Base-by-base conservation (phyloP, 306 rosid genomes). In the Canavalia gladiata region DNA sequence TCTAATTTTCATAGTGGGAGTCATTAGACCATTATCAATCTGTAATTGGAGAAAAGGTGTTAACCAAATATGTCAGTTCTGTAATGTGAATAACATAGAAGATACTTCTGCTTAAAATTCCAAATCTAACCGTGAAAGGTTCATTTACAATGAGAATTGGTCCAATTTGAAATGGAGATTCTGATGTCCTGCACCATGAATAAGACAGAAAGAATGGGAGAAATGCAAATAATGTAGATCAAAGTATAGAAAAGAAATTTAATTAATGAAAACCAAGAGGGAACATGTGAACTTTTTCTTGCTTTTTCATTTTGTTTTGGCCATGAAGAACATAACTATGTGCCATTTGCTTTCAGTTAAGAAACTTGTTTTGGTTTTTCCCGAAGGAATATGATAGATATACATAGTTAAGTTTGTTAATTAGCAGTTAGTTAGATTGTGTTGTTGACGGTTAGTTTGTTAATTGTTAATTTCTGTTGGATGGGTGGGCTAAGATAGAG, bases 1-100 rank as follows among this genome's bases (percentile, higher is more conserved):
- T 83, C 93, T 90, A 72, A 95, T 83, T 81, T 95, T 93, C 99
- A 95, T 86, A 51, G 97, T 95, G 2, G 99, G 97, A 37, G 97
- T 95, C 96, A 95, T 86, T 74, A 95, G 86, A 30, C 97, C 97
- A 68, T 87, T 84, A 60, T 95, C 99, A 78, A 93, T 91, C 99
- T 95, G 91, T 77, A 84, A 78, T 49, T 35, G 9, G 76, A 82
- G 52, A 29, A 74, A 76, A 77, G 2, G 11, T 18, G 74, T 83
- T 47, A 81, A 58, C 66, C 34, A 60, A 79, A 58, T 35, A 49
- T 58, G 72, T 83, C 75, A 64, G 7, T 55, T 79, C 11, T 56
- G 57, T 66, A 30, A 69, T 57, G 29, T 52, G 47, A 47, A 47
- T 30, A 78, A 55, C 42, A 57, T 28, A 11, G 46, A 62, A 66